Evolutionary conservation across 225 moss, liverwort and hornwort species (phyloP).

Genomic region (Thuidium tamariscinum): DNA sequence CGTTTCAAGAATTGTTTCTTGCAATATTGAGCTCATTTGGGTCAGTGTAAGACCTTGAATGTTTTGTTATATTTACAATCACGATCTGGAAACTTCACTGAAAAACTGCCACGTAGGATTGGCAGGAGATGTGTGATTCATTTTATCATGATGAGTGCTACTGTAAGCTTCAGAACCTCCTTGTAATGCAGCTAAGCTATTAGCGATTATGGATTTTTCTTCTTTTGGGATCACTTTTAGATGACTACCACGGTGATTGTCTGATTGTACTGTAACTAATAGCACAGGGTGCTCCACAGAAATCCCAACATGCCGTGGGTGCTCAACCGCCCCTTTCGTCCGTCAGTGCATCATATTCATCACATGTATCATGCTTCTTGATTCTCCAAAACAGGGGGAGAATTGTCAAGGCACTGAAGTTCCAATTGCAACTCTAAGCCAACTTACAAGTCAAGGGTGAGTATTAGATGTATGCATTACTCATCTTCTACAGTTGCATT

Average conservation of each 20-base stretch:
- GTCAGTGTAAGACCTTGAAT: neutral
- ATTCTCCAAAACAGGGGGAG: neutral
- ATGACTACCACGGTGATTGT: neutral
- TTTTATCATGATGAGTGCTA: neutral
- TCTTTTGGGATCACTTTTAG: neutral
- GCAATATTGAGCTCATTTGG: slow-evolving; percentile 74
- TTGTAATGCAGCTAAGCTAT: neutral
- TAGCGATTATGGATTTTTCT: neutral
- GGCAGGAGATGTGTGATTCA: neutral
- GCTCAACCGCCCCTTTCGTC: no score
- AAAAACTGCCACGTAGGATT: no score
- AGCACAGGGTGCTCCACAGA: neutral
- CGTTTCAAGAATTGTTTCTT: slow-evolving; percentile 70
- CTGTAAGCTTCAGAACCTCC: neutral
- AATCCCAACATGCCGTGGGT: neutral
- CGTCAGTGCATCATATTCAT: neutral
- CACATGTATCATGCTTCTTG: neutral
- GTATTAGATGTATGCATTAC: neutral
- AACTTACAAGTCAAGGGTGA: neutral
- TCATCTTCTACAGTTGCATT: neutral
- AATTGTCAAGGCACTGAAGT: neutral
- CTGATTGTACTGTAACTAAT: neutral
- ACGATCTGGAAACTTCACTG: neutral
- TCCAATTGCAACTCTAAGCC: neutral
- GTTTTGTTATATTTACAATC: neutral